phyloP scores from a whole-genome alignment of 2,329 filamentous ascomycete genomes.

The Fusarium sp. region DNA sequence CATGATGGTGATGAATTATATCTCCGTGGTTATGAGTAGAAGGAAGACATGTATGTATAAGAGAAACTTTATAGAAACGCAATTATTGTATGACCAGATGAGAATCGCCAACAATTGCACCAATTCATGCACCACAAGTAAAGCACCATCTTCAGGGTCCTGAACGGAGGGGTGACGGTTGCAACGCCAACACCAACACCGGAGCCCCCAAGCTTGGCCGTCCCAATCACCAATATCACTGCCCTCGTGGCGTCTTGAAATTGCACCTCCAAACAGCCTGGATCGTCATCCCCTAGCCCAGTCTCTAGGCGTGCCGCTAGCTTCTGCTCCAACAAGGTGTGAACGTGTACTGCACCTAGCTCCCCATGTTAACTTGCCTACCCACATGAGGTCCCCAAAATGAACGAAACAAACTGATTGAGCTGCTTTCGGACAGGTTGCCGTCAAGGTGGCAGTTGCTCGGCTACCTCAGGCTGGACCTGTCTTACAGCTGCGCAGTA shows the following conservation, averaged over 20 bases:
- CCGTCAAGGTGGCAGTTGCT: constrained; percentile 5
- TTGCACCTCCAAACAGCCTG: constrained; percentile 8
- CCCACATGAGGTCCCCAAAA: constrained; percentile 7
- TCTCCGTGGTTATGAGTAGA: not conserved
- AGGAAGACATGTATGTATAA: not conserved
- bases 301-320: constrained; percentile 18
- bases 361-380: not conserved
- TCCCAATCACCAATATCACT: constrained; percentile 36
- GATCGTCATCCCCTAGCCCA: constrained; percentile 34
- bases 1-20: constrained; percentile 6
- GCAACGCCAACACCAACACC: constrained; percentile 24
- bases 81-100: not conserved
- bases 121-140: not conserved
- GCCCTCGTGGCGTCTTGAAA: constrained; percentile 35
- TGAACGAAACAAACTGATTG: constrained; percentile 6
- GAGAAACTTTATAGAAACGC: too few species aligned
- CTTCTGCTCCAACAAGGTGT: constrained; percentile 33
- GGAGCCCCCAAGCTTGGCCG: constrained; percentile 24
- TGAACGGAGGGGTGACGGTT: constrained; percentile 3
- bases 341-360: constrained; percentile 4
- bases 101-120: not conserved
- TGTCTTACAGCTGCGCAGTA: not conserved
- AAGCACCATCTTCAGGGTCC: not conserved
- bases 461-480: not conserved
- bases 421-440: not conserved